Evolutionary conservation across 352 stramenopile species (phyloP), one percentile per base, ranked within the genome.

Genomic region (Aphanomyces cochlioides): DNA sequence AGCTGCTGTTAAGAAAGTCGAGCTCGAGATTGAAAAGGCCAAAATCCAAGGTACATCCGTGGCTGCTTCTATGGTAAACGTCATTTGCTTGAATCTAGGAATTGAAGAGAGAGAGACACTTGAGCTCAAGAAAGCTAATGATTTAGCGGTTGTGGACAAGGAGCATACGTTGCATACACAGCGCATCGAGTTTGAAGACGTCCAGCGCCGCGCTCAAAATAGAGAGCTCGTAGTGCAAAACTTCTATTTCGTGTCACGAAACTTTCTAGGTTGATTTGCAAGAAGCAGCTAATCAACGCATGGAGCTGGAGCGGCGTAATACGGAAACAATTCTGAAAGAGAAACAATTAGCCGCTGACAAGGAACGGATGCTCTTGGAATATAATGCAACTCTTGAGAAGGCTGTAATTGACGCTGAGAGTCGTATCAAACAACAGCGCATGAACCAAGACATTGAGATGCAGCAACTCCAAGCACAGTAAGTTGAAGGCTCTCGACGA

Each of bases 401-500:
- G 56, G 82, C 82, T 1, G 74, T 72, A 7, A 85, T 92, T 43
- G 80, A 90, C 58, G 78, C 88, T 12, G 81, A 89, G 48, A 82
- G 81, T 0, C 75, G 84, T 1, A 91, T 91, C 67, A 77, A 76
- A 43, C 84, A 92, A 67, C 81, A 92, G 66, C 81, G 84, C 3
- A 39, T 80, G 41, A 90, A 91, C 58, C 78, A 87, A 47, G 84
- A 90, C 56, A 91, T 91, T 60, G 82, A 90, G 56, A 87, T 87
- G 77, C 78, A 75, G 3, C 81, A 90, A 58, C 72, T 91, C 5
- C 72, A 82, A 12, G 77, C 87, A 50, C 71, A 59, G 65, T 61
- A 53, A 6, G 19, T 66, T n/a, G 7, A 48, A 66, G 13, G 4
- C 7, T 34, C 7, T 17, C 5, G 10, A 41, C 15, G 36, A 59